Evolutionary conservation across 1,284 basidiomycete genomes (phyloP).

Genomic region (Calocybe gambosa): DNA sequence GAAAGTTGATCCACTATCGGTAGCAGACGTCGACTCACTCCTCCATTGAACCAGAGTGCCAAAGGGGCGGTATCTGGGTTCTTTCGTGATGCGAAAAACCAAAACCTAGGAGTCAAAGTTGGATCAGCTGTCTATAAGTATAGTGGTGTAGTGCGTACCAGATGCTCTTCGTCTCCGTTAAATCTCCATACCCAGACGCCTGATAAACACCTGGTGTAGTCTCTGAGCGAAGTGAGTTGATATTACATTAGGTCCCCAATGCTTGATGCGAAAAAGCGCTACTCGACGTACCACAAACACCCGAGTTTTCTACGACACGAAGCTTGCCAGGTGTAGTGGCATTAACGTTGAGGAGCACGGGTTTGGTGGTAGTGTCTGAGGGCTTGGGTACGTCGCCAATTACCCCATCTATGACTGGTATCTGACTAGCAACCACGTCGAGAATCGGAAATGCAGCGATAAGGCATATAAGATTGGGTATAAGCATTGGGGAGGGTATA

Average conservation of each 20-base stretch:
- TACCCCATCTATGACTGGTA: slow-evolving; percentile 41
- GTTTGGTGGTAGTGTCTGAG: background rate
- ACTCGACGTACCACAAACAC: slow-evolving; percentile 36
- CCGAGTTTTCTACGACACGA: slow-evolving; percentile 48
- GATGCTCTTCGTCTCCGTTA: slow-evolving; percentile 45
- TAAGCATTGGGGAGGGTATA: slow-evolving; percentile 8
- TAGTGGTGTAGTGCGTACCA: slow-evolving; percentile 33
- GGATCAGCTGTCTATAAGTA: background rate
- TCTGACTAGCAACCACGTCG: slow-evolving; percentile 26
- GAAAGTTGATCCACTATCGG: slow-evolving; percentile 1
- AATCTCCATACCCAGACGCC: slow-evolving; percentile 56
- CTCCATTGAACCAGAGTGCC: slow-evolving; percentile 62
- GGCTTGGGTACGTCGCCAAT: slow-evolving; percentile 35
- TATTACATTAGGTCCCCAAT: too few relatives aligned
- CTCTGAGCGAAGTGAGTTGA: slow-evolving; percentile 29
- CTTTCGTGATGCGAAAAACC: slow-evolving; percentile 62
- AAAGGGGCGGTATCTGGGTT: slow-evolving; percentile 52
- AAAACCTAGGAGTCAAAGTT: slow-evolving; percentile 41
- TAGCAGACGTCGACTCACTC: slow-evolving; percentile 29
- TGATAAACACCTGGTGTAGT: slow-evolving; percentile 52
- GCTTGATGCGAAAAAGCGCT: too few relatives aligned
- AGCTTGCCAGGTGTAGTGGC: slow-evolving; percentile 42
- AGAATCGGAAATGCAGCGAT: slow-evolving; percentile 9
- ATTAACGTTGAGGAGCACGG: slow-evolving; percentile 16
- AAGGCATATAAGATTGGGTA: slow-evolving; percentile 3